Evolutionary conservation across 371 early-diverging fungal species (phyloP).

Genomic region (Lichtheimia ramosa): DNA sequence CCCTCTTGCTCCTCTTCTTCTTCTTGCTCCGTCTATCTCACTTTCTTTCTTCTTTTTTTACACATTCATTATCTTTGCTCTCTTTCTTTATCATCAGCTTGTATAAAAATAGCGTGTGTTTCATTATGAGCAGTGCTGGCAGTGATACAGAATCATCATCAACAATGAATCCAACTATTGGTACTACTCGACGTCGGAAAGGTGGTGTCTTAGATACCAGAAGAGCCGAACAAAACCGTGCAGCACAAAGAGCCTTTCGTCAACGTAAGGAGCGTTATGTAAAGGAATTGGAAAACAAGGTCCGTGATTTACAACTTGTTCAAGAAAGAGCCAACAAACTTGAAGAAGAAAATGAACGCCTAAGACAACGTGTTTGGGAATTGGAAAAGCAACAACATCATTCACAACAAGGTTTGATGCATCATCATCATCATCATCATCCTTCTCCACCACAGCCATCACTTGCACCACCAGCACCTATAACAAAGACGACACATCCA

Average conservation of each 20-base stretch:
- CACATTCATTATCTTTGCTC: not conserved
- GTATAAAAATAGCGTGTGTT: not conserved
- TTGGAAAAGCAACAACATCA: slow-evolving; percentile 8
- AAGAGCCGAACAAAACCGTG: slow-evolving; percentile 54
- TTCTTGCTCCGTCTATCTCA: not conserved
- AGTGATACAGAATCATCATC: not conserved
- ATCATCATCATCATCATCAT: not conserved
- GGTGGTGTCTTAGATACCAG: slow-evolving; percentile 9
- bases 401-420: not conserved
- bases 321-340: slow-evolving; percentile 13
- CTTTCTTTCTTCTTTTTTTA: slow-evolving; percentile 3
- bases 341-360: slow-evolving; percentile 16
- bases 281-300: slow-evolving; percentile 35
- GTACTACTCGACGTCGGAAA: slow-evolving; percentile 4
- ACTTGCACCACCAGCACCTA: not conserved
- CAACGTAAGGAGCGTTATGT: slow-evolving; percentile 68
- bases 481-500: not conserved
- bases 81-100: not conserved
- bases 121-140: not conserved
- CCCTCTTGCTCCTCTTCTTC: not conserved
- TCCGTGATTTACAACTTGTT: slow-evolving; percentile 14
- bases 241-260: slow-evolving; percentile 71
- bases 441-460: slow-evolving; percentile 1
- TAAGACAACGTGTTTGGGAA: slow-evolving; percentile 17
- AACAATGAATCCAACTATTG: not conserved